Percentiles rank a stretch among this genome's conserved stretches.
Conservation (phyloP, 108 stramenopile species). For the Discostella stelligeroides region DNA sequence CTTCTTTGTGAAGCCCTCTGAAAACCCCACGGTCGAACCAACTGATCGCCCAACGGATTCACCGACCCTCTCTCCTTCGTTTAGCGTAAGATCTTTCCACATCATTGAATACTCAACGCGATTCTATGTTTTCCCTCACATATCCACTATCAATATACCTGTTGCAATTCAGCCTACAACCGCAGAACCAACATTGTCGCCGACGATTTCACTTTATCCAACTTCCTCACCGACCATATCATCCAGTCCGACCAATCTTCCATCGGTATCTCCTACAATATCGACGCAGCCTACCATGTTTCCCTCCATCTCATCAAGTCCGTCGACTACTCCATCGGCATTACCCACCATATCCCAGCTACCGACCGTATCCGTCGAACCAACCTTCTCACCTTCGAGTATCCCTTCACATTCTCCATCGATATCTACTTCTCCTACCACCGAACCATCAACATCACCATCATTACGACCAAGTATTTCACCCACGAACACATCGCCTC, state of each 20-base stretch:
- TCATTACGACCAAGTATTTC: conserved; percentile 12
- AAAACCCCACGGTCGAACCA: background rate
- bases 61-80: background rate
- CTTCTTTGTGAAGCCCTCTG: background rate
- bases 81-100: conserved; percentile 1
- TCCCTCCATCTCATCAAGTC: no score
- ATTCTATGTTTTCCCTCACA: no score
- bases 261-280: background rate
- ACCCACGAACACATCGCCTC: conserved; percentile 8
- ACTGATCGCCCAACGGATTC: conserved; percentile 3
- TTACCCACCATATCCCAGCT: no score
- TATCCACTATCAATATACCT: no score
- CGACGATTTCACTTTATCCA: background rate
- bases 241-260: background rate
- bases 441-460: background rate
- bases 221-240: background rate
- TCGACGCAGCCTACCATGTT: no score
- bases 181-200: conserved; percentile 4
- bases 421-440: conserved; percentile 4
- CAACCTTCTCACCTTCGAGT: no score
- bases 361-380: no score
- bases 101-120: background rate
- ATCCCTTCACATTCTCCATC: background rate
- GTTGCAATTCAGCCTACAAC: conserved; percentile 15
- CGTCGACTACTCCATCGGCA: no score